Evolutionary conservation across 768 basidiomycete species (phyloP).

Genomic region (Pleurotus tuoliensis): DNA sequence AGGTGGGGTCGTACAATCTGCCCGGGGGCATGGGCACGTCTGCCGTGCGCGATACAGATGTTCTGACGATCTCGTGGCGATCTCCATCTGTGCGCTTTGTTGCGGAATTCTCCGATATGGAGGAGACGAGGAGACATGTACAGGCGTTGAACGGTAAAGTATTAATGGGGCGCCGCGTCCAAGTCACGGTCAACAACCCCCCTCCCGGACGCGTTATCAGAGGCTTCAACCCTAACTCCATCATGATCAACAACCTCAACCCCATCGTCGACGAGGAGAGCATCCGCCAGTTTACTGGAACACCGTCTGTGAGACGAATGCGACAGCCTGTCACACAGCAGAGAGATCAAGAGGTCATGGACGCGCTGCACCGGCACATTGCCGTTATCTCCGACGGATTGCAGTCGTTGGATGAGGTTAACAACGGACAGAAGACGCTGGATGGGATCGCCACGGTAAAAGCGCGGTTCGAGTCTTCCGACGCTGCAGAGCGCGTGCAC

Average conservation of each 20-base stretch:
- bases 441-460: constrained; percentile 32
- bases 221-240: constrained; percentile 25
- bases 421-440: constrained; percentile 11
- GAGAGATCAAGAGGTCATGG: constrained; percentile 19
- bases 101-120: constrained; percentile 34
- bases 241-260: constrained; percentile 44
- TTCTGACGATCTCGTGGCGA: constrained; percentile 49
- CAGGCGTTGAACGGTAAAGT: constrained; percentile 30
- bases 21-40: constrained; percentile 39
- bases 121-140: constrained; percentile 30
- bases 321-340: constrained; percentile 14
- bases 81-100: constrained; percentile 40
- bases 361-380: constrained; percentile 16
- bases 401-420: constrained; percentile 22
- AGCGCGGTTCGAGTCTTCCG: constrained; percentile 46
- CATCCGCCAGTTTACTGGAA: constrained; percentile 27
- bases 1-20: constrained; percentile 34
- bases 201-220: constrained; percentile 26
- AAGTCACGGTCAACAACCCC: constrained; percentile 34
- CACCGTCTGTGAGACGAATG: constrained; percentile 17
- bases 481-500: constrained; percentile 38
- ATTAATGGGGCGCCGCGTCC: constrained; percentile 39
- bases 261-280: constrained; percentile 16
- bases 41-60: constrained; percentile 26
- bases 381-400: constrained; percentile 3